Conservation (phyloP, 2,329 filamentous ascomycete species). For the Fusarium stilboides region DNA sequence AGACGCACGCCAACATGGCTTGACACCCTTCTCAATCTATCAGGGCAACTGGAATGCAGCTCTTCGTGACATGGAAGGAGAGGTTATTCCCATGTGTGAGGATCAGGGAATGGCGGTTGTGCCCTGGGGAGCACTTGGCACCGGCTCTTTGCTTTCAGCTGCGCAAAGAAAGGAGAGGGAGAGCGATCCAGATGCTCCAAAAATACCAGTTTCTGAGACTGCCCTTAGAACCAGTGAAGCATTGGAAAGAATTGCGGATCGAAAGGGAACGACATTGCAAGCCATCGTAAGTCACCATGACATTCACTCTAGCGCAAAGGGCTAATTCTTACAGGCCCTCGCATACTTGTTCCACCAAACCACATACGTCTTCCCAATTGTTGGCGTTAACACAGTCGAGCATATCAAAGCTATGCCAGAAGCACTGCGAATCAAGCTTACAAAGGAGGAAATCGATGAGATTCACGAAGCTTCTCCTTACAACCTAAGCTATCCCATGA, state of each 20-base stretch:
- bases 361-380: constrained; percentile 32
- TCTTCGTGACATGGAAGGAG: constrained; percentile 50
- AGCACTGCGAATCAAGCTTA: constrained; percentile 10
- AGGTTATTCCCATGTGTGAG: constrained; percentile 54
- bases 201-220: background rate
- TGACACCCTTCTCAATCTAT: constrained; percentile 50
- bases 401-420: constrained; percentile 25
- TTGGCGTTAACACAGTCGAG: constrained; percentile 22
- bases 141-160: constrained; percentile 2
- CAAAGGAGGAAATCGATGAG: constrained; percentile 2
- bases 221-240: background rate
- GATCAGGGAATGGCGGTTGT: constrained; percentile 64
- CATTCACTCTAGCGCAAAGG: too few relatives aligned
- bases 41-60: constrained; percentile 51
- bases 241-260: constrained; percentile 17
- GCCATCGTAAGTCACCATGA: constrained; percentile 15
- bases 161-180: constrained; percentile 4
- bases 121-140: constrained; percentile 51
- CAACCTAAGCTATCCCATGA: constrained; percentile 19
- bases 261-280: constrained; percentile 18
- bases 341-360: constrained; percentile 32
- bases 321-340: background rate
- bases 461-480: constrained; percentile 27
- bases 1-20: constrained; percentile 48
- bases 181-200: constrained; percentile 2